Evolutionary conservation across 2,329 filamentous ascomycete species (phyloP).

Genomic region (Penicillium sp.): DNA sequence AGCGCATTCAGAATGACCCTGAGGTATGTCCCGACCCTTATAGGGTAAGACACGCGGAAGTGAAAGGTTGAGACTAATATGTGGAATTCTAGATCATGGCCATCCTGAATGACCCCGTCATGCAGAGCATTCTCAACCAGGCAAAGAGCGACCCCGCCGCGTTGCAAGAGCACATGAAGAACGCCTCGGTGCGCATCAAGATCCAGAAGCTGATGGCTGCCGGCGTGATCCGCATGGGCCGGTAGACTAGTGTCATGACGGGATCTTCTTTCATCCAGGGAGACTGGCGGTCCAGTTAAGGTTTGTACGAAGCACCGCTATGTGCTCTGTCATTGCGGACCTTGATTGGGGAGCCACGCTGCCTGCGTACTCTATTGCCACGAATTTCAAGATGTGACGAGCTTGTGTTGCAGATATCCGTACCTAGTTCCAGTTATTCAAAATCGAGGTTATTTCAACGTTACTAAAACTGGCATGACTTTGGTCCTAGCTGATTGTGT

Average conservation of each 20-base stretch:
- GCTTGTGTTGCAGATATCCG: constrained; percentile 19
- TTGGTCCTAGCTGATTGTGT: no score
- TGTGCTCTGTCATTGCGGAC: neutral
- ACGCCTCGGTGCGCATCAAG: constrained; percentile 79
- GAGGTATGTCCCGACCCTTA: constrained; percentile 62
- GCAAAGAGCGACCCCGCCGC: constrained; percentile 91
- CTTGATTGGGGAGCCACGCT: neutral
- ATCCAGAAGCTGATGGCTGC: constrained; percentile 94
- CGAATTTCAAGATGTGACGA: constrained; percentile 26
- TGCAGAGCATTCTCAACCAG: constrained; percentile 97
- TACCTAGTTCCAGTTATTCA: constrained; percentile 2
- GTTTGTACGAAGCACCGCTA: neutral
- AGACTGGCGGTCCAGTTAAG: neutral
- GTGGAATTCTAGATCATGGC: constrained; percentile 65
- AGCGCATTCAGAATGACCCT: constrained; percentile 85
- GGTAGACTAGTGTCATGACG: constrained; percentile 35
- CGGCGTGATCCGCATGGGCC: constrained; percentile 81
- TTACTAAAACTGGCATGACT: neutral
- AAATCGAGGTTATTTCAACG: constrained; percentile 9
- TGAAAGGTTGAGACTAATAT: constrained; percentile 12
- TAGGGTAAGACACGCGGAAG: neutral
- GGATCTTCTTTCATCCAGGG: neutral
- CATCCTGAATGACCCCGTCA: constrained; percentile 93
- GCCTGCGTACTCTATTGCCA: constrained; percentile 10
- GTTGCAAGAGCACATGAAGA: constrained; percentile 96